Evolutionary conservation across 768 basidiomycete species (phyloP).

Genomic region (Pleurotus platypus): DNA sequence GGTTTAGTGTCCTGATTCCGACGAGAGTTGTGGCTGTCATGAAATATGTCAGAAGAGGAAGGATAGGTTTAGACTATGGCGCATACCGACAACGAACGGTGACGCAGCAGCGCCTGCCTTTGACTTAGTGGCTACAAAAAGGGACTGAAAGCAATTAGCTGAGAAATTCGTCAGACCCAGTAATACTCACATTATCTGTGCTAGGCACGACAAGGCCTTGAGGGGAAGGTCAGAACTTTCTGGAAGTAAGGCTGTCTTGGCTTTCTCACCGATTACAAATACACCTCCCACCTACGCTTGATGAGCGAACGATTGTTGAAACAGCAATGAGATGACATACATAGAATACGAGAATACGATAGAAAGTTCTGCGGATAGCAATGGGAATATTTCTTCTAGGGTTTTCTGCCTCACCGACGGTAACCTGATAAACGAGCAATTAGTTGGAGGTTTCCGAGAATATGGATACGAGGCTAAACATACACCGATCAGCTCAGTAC

Average conservation of each 20-base stretch:
- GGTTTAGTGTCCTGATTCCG: constrained; percentile 54
- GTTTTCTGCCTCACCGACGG: constrained; percentile 62
- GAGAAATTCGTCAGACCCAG: background rate
- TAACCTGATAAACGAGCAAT: constrained; percentile 22
- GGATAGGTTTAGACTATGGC: background rate
- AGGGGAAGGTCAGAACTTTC: background rate
- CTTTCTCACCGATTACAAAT: constrained; percentile 49
- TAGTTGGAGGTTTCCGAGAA: background rate
- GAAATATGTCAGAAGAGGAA: background rate
- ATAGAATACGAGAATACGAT: constrained; percentile 56
- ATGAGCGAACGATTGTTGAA: background rate
- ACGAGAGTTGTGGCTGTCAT: constrained; percentile 31
- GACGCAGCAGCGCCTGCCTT: constrained; percentile 57
- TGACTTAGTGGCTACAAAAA: constrained; percentile 42
- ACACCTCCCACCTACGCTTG: constrained; percentile 47
- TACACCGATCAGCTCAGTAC: constrained; percentile 77
- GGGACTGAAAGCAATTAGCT: constrained; percentile 16
- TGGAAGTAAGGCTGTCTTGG: background rate
- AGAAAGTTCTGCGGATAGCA: constrained; percentile 65
- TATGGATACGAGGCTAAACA: constrained; percentile 21
- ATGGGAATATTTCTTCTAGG: constrained; percentile 71
- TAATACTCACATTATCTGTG: constrained; percentile 30
- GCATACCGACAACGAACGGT: constrained; percentile 55
- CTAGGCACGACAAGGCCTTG: constrained; percentile 59
- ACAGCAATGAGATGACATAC: background rate